Conservation (phyloP, 768 basidiomycete genomes). For the Boletus reticulatus region DNA sequence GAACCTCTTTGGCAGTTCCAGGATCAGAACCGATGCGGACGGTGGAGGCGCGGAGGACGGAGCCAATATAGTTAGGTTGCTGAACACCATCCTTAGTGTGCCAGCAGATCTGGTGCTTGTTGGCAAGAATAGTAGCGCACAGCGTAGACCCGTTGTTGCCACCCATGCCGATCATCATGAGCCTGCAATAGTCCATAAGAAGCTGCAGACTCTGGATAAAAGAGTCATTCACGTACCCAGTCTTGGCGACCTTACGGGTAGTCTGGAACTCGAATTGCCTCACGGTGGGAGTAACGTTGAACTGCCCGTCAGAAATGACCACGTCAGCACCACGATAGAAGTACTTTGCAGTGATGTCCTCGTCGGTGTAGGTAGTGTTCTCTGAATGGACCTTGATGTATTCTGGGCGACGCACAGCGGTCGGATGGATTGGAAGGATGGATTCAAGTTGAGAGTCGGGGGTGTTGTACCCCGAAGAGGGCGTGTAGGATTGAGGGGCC, state of each 20-base stretch:
- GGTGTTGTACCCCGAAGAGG: conserved; percentile 68
- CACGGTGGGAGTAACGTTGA: conserved; percentile 74
- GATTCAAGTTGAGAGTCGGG: conserved; percentile 73
- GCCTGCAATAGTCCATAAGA: conserved; percentile 40
- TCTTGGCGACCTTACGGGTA: conserved; percentile 78
- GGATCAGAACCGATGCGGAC: conserved; percentile 86
- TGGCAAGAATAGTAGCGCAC: conserved; percentile 92
- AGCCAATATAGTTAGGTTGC: conserved; percentile 97
- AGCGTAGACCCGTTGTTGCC: conserved; percentile 98
- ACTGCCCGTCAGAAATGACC: conserved; percentile 67
- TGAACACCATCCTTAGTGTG: conserved; percentile 89
- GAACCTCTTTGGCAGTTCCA: conserved; percentile 79
- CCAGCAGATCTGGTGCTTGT: conserved; percentile 93
- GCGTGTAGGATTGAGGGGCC: conserved; percentile 43
- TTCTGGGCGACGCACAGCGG: conserved; percentile 74
- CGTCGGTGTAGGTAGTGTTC: conserved; percentile 77
- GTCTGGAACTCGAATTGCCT: conserved; percentile 92
- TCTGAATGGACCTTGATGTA: conserved; percentile 79
- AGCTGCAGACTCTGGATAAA: conserved; percentile 1
- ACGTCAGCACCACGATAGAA: conserved; percentile 76
- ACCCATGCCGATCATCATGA: conserved; percentile 96
- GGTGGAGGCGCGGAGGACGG: conserved; percentile 93
- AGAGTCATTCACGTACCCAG: conserved; percentile 65
- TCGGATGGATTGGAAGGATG: conserved; percentile 75
- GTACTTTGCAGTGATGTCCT: conserved; percentile 81